phyloP scores from a whole-genome alignment of 805 yeast genomes.

The Wickerhamiella azymoides region DNA sequence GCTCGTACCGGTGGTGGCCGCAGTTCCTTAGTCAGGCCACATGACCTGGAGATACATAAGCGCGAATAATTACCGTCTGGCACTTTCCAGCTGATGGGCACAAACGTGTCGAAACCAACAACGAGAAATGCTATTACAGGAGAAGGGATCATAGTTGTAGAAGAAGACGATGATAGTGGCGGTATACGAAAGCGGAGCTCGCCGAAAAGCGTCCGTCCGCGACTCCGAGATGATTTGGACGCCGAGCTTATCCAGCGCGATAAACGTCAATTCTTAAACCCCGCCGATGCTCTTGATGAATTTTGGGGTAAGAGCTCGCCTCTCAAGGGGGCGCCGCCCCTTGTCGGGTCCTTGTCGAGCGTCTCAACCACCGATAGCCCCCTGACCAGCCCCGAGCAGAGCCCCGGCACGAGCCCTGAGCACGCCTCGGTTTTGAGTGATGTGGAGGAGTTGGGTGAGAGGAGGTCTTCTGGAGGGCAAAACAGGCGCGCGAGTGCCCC shows the following conservation, averaged over 20 bases:
- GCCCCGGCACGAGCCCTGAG: not conserved
- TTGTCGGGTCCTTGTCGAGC: slow-evolving; percentile 1
- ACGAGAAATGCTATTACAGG: slow-evolving; percentile 11
- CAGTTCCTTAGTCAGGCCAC: slow-evolving; percentile 4
- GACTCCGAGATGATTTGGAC: slow-evolving; percentile 1
- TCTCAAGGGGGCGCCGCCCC: not conserved
- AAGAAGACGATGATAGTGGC: slow-evolving; percentile 20
- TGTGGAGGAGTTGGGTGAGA: too few species aligned
- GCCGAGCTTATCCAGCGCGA: slow-evolving; percentile 1
- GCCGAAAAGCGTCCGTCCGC: slow-evolving; percentile 5
- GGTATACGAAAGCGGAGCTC: slow-evolving; percentile 17
- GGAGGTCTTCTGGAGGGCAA: too few species aligned
- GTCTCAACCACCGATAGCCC: not conserved
- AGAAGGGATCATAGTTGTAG: slow-evolving; percentile 15
- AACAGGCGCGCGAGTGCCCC: not conserved
- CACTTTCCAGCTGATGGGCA: slow-evolving; percentile 10
- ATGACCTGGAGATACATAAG: slow-evolving; percentile 5
- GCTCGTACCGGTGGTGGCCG: not conserved
- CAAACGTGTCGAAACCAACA: slow-evolving; percentile 12
- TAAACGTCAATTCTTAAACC: not conserved
- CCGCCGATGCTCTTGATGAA: slow-evolving; percentile 6
- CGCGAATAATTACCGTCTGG: not conserved
- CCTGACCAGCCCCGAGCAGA: slow-evolving; percentile 8
- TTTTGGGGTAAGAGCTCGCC: slow-evolving; percentile 1
- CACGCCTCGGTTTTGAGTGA: not conserved